Evolutionary conservation across 1,284 basidiomycete genomes (phyloP), one percentile per base, ranked within the genome.

Genomic region (Ceratorhiza oryzae-sativae): DNA sequence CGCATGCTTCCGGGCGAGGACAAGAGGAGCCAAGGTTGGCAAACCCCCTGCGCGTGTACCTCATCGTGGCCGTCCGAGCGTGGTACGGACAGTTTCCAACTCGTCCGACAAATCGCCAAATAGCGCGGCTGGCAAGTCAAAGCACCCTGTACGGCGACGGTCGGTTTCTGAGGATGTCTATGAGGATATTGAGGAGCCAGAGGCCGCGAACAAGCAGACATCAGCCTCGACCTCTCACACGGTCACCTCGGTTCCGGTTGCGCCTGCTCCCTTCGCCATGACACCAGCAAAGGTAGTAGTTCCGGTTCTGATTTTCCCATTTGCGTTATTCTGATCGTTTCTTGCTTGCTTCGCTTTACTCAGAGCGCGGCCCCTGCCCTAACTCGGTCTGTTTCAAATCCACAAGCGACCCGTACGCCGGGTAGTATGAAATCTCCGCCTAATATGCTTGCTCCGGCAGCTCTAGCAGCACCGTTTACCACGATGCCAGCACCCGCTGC

Each of bases 141-240:
- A 49, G 41, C 56, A 58, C 6, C 65, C 65, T 58, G 23, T 20
- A 23, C 34, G 65, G 34, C 65, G 58, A 32, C 65, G 27, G 10
- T 68, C 65, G 20, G 65, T 68, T 30, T 68, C 65, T 20, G 65
- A 67, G 39, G 48, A 68, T 20, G 36, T 68, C 9, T 36, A 45
- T 25, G 65, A 68, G 53, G 65, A 68, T 34, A 41, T 68, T 18
- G 65, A 68, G 23, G 65, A 68, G 34, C 1, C 34, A 8, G 65
- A 68, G 18, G 27, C 34, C 45, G 53, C 27, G 39, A 68, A 56
- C 39, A 68, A 32, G 39, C 65, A 68, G 20, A 58, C 65, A n/a
- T 68, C 65, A 23, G 65, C 65, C 27, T 68, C 65, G 23, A 68
- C 65, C 39, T 68, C 65, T 15, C 65, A 68, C 13, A 68, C 65